These are phyloP conservation scores for Dactylellina sp. DNA, from an alignment of 2,329 filamentous ascomycete species.

Conservation along the genomic window DNA sequence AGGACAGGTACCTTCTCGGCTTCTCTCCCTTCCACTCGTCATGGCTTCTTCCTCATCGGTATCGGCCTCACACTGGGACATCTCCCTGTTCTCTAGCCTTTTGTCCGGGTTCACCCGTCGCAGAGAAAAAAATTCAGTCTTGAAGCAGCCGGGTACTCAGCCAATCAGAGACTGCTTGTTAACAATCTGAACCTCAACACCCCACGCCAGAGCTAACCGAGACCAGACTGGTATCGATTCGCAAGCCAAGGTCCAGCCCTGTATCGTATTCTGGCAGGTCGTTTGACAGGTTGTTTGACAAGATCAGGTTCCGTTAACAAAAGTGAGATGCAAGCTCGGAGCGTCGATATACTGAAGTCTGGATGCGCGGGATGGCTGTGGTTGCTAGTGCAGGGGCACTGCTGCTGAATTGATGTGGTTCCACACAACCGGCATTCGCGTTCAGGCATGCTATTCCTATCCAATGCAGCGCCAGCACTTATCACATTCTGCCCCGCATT, in stretches of 20 bases:
- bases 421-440: too few species aligned
- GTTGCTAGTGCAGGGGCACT: too few species aligned
- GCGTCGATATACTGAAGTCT: too few species aligned
- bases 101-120: constrained; percentile 52
- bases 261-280: background rate
- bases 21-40: background rate
- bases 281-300: background rate
- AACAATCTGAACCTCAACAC: constrained; percentile 23
- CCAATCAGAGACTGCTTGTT: constrained; percentile 32
- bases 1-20: constrained; percentile 1
- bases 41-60: constrained; percentile 34
- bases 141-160: constrained; percentile 10
- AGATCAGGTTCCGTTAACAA: too few species aligned
- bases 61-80: constrained; percentile 6
- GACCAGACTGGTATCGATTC: constrained; percentile 8
- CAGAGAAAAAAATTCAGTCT: constrained; percentile 4
- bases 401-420: too few species aligned
- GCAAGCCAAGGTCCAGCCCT: too few species aligned
- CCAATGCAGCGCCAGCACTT: background rate
- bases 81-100: constrained; percentile 22
- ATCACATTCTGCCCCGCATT: too few species aligned
- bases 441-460: background rate
- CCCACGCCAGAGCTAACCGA: constrained; percentile 40
- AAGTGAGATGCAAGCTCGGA: too few species aligned
- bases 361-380: too few species aligned